Evolutionary conservation across 2,329 filamentous ascomycete genomes (phyloP).

Genomic region (Diaporthe sp.): DNA sequence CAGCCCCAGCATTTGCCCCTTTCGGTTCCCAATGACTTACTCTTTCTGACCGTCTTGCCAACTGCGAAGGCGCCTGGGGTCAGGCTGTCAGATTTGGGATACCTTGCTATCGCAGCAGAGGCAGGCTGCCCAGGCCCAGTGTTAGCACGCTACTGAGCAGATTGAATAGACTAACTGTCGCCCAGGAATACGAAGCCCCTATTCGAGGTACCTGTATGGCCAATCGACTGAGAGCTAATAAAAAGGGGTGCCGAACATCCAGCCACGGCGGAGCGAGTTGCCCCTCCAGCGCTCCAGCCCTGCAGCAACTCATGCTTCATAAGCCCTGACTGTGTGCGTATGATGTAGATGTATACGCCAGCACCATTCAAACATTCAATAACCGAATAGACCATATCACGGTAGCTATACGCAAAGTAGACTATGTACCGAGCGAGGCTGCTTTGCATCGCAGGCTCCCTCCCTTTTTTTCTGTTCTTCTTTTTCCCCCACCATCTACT

Average conservation of each 20-base stretch:
- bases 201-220: slow-evolving; percentile 17
- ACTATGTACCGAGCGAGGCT: neutral
- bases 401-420: neutral
- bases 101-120: neutral
- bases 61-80: neutral
- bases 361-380: neutral
- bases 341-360: neutral
- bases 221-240: slow-evolving; percentile 24
- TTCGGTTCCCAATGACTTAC: neutral
- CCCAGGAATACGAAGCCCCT: slow-evolving; percentile 34
- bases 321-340: slow-evolving; percentile 7
- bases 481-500: neutral
- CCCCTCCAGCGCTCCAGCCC: neutral
- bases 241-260: slow-evolving; percentile 33
- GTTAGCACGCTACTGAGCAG: slow-evolving; percentile 34
- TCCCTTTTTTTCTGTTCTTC: neutral
- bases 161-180: neutral
- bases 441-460: neutral
- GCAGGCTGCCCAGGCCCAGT: slow-evolving; percentile 17
- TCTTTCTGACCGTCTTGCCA: slow-evolving; percentile 11
- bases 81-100: neutral
- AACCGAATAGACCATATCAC: neutral
- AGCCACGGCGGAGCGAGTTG: slow-evolving; percentile 5
- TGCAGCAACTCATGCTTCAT: slow-evolving; percentile 11
- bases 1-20: slow-evolving; percentile 11